phyloP scores from a whole-genome alignment of 441 rosid genomes.

The Mallotus repandus region DNA sequence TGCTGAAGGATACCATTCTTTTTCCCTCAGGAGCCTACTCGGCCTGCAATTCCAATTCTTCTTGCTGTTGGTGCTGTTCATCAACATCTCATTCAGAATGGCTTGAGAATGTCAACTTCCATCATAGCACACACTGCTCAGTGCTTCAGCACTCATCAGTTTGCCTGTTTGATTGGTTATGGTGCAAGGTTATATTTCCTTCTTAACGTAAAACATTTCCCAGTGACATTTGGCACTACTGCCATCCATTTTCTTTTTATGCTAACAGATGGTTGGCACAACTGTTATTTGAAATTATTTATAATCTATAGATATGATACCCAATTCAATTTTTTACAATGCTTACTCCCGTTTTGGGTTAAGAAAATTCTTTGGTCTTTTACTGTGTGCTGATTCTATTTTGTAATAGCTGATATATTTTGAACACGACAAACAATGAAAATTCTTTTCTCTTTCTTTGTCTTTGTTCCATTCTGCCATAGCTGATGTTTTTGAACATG shows the following conservation, averaged over 20 bases:
- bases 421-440: too few species aligned
- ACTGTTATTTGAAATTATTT: not conserved
- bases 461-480: too few species aligned
- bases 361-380: not conserved
- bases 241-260: not conserved
- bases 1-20: constrained; percentile 9
- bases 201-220: not conserved
- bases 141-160: constrained; percentile 99
- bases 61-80: constrained; percentile 99
- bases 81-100: constrained; percentile 99
- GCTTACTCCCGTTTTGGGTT: not conserved
- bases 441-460: too few species aligned
- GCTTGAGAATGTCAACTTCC: constrained; percentile 93
- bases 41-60: constrained; percentile 91
- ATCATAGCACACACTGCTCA: constrained; percentile 96
- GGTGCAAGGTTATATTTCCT: constrained; percentile 81
- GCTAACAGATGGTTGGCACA: not conserved
- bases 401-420: too few species aligned
- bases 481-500: too few species aligned
- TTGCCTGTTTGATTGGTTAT: constrained; percentile 96
- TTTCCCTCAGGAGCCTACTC: constrained; percentile 69
- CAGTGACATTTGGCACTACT: not conserved
- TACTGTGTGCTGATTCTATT: too few species aligned
- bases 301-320: not conserved
- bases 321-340: not conserved